Evolutionary conservation across 257 asterid genomes (phyloP).

Genomic region (Lycium ferocissimum): DNA sequence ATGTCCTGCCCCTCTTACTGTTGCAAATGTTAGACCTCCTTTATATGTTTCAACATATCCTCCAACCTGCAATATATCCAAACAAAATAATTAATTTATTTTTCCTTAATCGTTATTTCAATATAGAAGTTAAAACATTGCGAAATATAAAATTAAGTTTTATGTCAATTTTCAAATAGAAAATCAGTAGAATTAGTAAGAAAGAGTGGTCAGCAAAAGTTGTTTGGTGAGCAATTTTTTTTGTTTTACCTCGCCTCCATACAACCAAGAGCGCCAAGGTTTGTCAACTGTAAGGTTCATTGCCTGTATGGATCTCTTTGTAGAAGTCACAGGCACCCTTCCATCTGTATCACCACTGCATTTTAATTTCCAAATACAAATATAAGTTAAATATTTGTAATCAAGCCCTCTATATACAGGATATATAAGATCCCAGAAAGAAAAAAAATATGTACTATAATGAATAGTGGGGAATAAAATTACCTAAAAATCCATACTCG

Average conservation of each 20-base stretch:
- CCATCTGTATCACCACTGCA: slow-evolving; percentile 39
- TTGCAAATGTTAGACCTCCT: slow-evolving; percentile 23
- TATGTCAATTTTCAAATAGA: neutral
- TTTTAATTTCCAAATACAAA: neutral
- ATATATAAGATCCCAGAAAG: neutral
- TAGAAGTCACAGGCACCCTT: slow-evolving; percentile 40
- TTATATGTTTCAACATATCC: slow-evolving; percentile 23
- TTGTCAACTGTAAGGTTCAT: slow-evolving; percentile 27
- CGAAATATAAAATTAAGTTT: neutral
- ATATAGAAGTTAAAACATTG: neutral
- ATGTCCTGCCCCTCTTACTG: slow-evolving; percentile 30
- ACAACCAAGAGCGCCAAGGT: slow-evolving; percentile 33
- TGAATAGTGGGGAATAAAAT: neutral
- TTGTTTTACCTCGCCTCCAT: slow-evolving; percentile 24
- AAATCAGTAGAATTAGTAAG: too few species aligned
- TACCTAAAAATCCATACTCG: slow-evolving; percentile 41
- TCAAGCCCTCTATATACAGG: neutral
- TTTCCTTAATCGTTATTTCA: neutral
- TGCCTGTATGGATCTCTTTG: slow-evolving; percentile 33
- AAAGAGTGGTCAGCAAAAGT: neutral
- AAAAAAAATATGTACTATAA: too few species aligned
- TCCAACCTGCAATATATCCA: slow-evolving; percentile 28
- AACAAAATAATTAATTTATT: neutral
- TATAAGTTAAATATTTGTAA: neutral
- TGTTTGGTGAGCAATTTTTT: neutral